Conservation (phyloP, 495 filamentous ascomycete species). For the Xylaria scruposa region DNA sequence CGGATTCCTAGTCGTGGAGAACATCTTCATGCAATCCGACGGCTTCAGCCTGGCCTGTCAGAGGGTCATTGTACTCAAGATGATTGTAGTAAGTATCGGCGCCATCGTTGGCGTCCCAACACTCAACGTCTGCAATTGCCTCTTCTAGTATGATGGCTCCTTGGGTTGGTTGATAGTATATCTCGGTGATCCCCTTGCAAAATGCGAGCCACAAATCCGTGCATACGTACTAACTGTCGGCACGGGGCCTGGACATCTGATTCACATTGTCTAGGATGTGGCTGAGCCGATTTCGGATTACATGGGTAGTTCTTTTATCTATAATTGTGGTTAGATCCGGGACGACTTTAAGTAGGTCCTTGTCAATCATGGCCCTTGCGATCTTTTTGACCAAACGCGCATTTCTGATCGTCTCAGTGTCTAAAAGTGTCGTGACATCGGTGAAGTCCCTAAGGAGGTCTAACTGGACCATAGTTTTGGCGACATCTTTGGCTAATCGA, state of each 20-base stretch:
- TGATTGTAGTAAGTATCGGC: neutral
- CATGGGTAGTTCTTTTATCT: neutral
- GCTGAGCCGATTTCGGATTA: neutral
- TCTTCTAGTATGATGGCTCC: neutral
- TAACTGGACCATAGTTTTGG: neutral
- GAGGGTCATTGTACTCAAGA: neutral
- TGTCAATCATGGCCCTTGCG: neutral
- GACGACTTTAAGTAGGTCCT: neutral
- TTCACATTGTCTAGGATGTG: neutral
- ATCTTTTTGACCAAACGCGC: neutral
- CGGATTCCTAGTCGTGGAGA: too few species aligned
- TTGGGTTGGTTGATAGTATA: neutral
- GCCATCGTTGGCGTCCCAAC: neutral
- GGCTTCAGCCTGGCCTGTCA: neutral
- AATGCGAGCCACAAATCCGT: neutral
- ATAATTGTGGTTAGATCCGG: neutral
- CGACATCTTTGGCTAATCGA: neutral
- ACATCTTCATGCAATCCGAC: too few species aligned
- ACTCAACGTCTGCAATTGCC: neutral
- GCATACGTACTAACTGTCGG: neutral
- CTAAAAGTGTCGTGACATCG: neutral
- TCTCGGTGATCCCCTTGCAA: neutral
- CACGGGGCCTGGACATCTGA: neutral
- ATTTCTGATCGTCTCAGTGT: neutral
- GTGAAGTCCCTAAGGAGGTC: neutral